phyloP scores from a whole-genome alignment of 73 alveolate species.

The Paramecium sonneborni region DNA sequence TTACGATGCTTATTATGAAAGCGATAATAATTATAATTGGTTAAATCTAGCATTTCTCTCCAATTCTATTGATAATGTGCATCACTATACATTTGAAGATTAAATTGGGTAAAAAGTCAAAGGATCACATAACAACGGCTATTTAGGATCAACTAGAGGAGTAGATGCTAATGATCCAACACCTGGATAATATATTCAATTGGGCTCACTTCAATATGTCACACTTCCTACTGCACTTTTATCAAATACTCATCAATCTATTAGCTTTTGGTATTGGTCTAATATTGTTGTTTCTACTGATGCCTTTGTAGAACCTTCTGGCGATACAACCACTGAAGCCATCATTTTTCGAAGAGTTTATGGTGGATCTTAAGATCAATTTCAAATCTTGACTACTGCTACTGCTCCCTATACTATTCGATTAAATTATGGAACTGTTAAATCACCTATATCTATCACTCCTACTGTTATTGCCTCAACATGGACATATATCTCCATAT shows the following conservation, averaged over 20 bases:
- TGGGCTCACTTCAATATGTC: not conserved
- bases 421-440: not conserved
- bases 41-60: conserved; percentile 5
- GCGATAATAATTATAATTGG: conserved; percentile 9
- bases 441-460: not conserved
- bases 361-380: conserved; percentile 1
- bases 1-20: conserved; percentile 9
- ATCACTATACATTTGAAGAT: not conserved
- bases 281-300: not conserved
- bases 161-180: not conserved
- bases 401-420: not conserved
- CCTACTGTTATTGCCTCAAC: not conserved
- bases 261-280: conserved; percentile 14
- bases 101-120: not conserved
- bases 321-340: not conserved
- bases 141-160: not conserved
- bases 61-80: not conserved
- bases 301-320: not conserved
- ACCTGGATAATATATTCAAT: not conserved
- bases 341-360: not conserved
- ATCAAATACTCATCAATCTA: not conserved
- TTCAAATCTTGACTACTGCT: not conserved
- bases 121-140: not conserved
- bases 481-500: not conserved
- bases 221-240: not conserved